Conservation (phyloP, 352 stramenopile genomes). For the Phytophthora sp. region DNA sequence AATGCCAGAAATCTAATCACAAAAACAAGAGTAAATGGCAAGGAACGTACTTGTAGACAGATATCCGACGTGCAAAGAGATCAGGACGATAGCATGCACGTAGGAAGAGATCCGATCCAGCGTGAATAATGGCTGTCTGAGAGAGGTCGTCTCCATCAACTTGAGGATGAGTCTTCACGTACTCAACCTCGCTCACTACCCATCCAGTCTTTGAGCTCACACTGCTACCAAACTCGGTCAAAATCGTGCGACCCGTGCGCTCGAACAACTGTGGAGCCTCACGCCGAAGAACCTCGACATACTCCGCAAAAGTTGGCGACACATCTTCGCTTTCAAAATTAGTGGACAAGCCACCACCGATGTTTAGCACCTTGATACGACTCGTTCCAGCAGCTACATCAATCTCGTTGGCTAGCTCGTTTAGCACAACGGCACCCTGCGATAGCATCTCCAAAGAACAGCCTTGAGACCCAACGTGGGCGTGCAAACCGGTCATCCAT, state of each 20-base stretch:
- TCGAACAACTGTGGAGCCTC: conserved; percentile 86
- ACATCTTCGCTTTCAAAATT: conserved; percentile 87
- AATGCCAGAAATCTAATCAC: conserved; percentile 1
- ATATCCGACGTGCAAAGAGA: conserved; percentile 82
- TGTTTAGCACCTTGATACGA: conserved; percentile 89
- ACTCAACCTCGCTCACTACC: conserved; percentile 91
- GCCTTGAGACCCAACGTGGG: conserved; percentile 88
- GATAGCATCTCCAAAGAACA: conserved; percentile 89
- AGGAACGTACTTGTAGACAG: conserved; percentile 77
- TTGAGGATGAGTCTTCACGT: conserved; percentile 78
- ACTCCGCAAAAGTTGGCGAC: conserved; percentile 80
- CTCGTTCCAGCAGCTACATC: conserved; percentile 69
- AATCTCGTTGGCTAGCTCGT: conserved; percentile 86
- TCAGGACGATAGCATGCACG: conserved; percentile 86
- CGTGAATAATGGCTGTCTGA: conserved; percentile 89
- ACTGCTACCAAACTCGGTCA: conserved; percentile 92
- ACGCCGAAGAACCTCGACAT: conserved; percentile 75
- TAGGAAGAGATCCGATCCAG: conserved; percentile 91
- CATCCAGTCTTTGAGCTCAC: conserved; percentile 89
- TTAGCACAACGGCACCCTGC: conserved; percentile 67
- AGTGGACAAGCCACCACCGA: conserved; percentile 90
- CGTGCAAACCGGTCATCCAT: conserved; percentile 90
- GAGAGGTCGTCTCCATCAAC: conserved; percentile 36
- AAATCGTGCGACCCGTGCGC: conserved; percentile 70
- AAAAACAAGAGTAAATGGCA: not conserved